These are phyloP conservation scores for Coemansia guatemalensis DNA, from an alignment of 192 early-diverging fungal species.

Conservation along the genomic window DNA sequence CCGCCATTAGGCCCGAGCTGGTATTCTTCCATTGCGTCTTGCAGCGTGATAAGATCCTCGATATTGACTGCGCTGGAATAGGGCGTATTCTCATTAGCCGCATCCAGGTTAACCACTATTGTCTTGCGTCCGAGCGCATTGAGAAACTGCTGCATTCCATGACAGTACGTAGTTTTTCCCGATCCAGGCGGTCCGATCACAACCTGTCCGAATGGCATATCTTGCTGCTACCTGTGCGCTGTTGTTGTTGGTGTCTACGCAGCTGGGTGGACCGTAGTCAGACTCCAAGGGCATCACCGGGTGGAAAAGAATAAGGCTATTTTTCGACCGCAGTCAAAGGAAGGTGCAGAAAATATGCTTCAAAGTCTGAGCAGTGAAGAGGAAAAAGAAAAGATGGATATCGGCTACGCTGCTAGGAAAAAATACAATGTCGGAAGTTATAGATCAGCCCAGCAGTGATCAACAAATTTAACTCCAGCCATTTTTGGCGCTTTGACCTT, in stretches of 20 bases:
- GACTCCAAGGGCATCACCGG: not conserved
- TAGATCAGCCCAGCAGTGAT: too few species aligned
- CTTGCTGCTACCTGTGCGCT: not conserved
- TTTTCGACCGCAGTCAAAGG: not conserved
- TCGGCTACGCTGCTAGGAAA: not conserved
- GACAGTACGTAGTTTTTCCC: slow-evolving; percentile 96
- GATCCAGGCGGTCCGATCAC: slow-evolving; percentile 94
- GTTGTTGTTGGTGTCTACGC: not conserved
- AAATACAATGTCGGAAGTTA: not conserved
- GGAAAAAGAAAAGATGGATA: not conserved
- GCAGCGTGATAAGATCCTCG: slow-evolving; percentile 86
- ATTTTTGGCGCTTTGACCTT: too few species aligned
- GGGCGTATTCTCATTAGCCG: slow-evolving; percentile 88
- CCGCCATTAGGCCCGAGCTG: slow-evolving; percentile 94
- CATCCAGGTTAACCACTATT: slow-evolving; percentile 95
- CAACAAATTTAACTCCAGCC: too few species aligned
- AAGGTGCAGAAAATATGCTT: not conserved
- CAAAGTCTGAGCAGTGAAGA: not conserved
- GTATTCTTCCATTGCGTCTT: slow-evolving; percentile 90
- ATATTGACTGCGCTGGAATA: slow-evolving; percentile 84
- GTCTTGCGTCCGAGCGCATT: slow-evolving; percentile 75
- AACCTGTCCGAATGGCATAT: slow-evolving; percentile 64
- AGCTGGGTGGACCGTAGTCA: not conserved
- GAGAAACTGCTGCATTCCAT: slow-evolving; percentile 86
- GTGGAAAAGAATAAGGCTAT: not conserved